Percentiles rank a stretch among this genome's conserved stretches.
Conservation (phyloP, 495 filamentous ascomycete species). For the Pseudotulostoma volvatum region DNA sequence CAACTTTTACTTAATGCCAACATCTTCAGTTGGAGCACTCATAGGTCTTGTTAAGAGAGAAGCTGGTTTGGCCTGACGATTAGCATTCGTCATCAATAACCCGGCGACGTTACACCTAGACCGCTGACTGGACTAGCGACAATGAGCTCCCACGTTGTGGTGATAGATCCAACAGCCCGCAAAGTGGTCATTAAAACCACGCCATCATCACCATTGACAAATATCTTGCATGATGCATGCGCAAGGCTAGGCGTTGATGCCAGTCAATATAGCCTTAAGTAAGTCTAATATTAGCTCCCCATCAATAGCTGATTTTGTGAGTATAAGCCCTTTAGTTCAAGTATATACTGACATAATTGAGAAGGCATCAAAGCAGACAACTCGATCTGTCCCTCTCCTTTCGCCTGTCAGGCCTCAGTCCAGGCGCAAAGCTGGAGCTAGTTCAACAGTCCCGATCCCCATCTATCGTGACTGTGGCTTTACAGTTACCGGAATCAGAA, state of each 20-base stretch:
- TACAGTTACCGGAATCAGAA: constrained; percentile 61
- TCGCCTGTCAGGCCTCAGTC: constrained; percentile 68
- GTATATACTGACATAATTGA: no score
- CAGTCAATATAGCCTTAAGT: constrained; percentile 72
- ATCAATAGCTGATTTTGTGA: background rate
- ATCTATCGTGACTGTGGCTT: constrained; percentile 64
- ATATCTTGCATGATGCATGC: constrained; percentile 77
- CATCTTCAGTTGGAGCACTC: no score
- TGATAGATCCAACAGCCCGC: constrained; percentile 60
- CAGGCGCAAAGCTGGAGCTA: constrained; percentile 85
- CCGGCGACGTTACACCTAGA: no score
- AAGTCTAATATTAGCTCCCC: constrained; percentile 12
- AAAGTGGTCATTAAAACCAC: constrained; percentile 67
- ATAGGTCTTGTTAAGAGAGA: no score
- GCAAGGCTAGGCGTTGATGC: constrained; percentile 53
- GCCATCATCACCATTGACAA: constrained; percentile 60
- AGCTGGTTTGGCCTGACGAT: no score
- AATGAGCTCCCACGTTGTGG: constrained; percentile 83
- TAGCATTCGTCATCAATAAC: no score
- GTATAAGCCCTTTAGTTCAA: no score
- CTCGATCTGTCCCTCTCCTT: constrained; percentile 71
- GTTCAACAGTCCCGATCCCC: constrained; percentile 70
- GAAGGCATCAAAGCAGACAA: constrained; percentile 64
- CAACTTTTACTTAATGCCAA: no score
- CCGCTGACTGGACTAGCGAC: no score